A percentile compares a stretch with the other conserved stretches of the same genome.
phyloP scores from a whole-genome alignment of 495 filamentous ascomycete species.

The Tuber melanosporum region DNA sequence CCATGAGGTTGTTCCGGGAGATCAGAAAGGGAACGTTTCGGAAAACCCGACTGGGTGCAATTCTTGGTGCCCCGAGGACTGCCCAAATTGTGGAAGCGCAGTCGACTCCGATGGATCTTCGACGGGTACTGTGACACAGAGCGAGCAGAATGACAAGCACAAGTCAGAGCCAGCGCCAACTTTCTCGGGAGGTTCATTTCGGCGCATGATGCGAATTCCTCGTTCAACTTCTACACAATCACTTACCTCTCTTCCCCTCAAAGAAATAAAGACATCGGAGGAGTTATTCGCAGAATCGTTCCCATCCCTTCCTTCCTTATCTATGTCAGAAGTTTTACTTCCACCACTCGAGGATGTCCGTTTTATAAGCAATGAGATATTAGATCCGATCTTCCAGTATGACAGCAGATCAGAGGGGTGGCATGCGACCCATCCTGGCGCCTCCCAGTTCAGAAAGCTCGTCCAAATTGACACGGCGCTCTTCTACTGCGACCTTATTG shows the following conservation, averaged over 20 bases:
- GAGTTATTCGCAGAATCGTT: background rate
- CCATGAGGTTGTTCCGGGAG: background rate
- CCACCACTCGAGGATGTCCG: slow-evolving; percentile 12
- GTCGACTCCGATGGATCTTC: background rate
- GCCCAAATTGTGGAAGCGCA: slow-evolving; percentile 16
- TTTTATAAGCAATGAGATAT: slow-evolving; percentile 31
- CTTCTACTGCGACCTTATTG: slow-evolving; percentile 27
- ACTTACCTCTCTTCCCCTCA: background rate
- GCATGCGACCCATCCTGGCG: slow-evolving; percentile 17
- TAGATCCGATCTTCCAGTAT: slow-evolving; percentile 10
- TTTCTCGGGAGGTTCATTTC: background rate
- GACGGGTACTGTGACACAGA: background rate
- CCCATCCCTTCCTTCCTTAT: background rate
- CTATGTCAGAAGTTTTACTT: background rate
- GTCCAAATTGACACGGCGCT: slow-evolving; percentile 28
- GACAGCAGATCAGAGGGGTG: slow-evolving; percentile 11
- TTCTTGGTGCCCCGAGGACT: slow-evolving; percentile 22
- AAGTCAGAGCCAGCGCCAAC: background rate
- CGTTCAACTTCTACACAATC: background rate
- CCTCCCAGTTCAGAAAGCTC: slow-evolving; percentile 29
- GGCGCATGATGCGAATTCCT: background rate
- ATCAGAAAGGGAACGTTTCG: background rate
- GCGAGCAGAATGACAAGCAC: background rate
- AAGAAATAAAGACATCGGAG: background rate
- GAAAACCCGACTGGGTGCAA: background rate